Evolutionary conservation across 441 rosid genomes (phyloP).

Genomic region (Gossypium aridum): DNA sequence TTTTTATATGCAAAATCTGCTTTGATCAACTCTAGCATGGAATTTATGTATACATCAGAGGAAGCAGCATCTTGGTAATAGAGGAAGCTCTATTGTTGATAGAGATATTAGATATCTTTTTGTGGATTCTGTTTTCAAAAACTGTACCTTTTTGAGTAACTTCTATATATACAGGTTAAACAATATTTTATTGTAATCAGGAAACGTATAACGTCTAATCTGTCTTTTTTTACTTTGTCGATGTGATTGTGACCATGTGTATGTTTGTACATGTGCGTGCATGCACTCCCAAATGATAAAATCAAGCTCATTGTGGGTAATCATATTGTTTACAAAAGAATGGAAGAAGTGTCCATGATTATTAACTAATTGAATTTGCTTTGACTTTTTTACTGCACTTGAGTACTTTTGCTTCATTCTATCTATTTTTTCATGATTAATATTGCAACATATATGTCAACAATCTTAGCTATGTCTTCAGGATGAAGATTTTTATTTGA

Average conservation of each 20-base stretch:
- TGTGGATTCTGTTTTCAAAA: not conserved
- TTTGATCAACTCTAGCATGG: not conserved
- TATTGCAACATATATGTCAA: not conserved
- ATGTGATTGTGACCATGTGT: not conserved
- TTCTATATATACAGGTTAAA: not conserved
- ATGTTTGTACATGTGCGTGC: not conserved
- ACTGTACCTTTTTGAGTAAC: not conserved
- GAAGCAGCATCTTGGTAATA: not conserved
- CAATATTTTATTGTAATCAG: not conserved
- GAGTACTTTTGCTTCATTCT: not conserved
- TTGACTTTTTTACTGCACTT: not conserved
- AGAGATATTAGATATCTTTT: not conserved
- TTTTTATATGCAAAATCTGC: not conserved
- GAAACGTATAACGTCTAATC: not conserved
- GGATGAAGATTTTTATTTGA: not conserved
- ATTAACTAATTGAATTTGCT: not conserved
- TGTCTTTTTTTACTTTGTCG: not conserved
- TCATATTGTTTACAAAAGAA: not conserved
- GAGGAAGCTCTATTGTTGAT: not conserved
- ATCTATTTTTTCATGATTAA: not conserved
- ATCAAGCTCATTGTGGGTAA: not conserved
- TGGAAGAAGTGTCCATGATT: not conserved
- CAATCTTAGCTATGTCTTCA: not conserved
- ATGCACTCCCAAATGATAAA: not conserved
- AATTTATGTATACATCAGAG: not conserved